Conservation (phyloP, 2,329 filamentous ascomycete genomes). For the Phialophora expanda region DNA sequence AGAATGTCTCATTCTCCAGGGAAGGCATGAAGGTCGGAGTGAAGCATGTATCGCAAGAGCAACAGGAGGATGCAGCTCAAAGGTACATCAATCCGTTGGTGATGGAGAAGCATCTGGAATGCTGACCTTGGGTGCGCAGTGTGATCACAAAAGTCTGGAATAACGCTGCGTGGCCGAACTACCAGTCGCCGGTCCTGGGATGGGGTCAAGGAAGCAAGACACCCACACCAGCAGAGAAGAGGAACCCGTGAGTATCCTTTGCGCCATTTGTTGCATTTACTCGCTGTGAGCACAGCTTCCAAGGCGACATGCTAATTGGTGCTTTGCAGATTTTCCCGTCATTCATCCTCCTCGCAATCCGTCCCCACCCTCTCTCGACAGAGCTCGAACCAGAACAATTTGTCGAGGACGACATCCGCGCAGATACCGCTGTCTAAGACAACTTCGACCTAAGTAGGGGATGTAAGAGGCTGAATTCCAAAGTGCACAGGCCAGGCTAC, state of each 20-base stretch:
- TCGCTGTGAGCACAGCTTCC: neutral
- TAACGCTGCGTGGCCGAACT: constrained; percentile 52
- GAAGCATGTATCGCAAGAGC: constrained; percentile 62
- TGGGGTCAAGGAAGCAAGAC: constrained; percentile 36
- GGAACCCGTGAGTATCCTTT: constrained; percentile 33
- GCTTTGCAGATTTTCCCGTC: constrained; percentile 21
- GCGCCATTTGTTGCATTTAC: neutral
- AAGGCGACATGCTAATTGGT: neutral
- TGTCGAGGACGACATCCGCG: constrained; percentile 30
- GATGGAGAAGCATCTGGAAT: neutral
- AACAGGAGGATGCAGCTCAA: constrained; percentile 65
- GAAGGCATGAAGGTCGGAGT: constrained; percentile 67
- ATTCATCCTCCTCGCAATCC: constrained; percentile 13
- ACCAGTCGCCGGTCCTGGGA: constrained; percentile 51
- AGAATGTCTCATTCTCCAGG: constrained; percentile 64
- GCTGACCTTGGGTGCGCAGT: constrained; percentile 40
- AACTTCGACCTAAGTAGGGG: neutral
- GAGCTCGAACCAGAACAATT: constrained; percentile 23
- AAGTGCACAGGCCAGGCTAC: neutral
- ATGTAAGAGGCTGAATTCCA: neutral
- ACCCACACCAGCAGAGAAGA: constrained; percentile 32
- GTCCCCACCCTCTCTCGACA: constrained; percentile 22
- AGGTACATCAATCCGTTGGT: constrained; percentile 45
- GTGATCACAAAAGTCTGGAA: constrained; percentile 58
- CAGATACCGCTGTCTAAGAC: constrained; percentile 13